Evolutionary conservation across 805 yeast species (phyloP), one percentile per base, ranked within the genome.

Genomic region (Cyberlindnera saturnus): DNA sequence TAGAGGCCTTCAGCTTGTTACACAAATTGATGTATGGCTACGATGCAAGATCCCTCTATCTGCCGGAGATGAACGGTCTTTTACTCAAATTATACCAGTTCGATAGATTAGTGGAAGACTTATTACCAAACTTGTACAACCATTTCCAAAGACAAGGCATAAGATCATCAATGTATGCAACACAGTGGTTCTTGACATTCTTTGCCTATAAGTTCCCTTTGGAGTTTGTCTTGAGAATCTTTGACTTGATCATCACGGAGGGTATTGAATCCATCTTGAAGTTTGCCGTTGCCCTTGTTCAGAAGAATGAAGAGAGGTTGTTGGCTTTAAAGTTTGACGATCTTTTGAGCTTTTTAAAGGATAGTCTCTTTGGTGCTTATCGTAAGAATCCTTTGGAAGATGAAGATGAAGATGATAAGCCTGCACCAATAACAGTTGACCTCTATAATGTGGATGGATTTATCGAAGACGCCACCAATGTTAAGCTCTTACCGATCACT

Each of bases 141-240:
- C 98, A 93, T 67, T 67, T 93, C 52, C 71, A 74, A 23, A 79
- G 89, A 49, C 95, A 91, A 62, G 97, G 97, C 6, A 80, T 93
- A 19, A 76, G 82, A 47, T 85, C 96, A 3, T 83, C 95, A 18
- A 91, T 91, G 98, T 93, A 87, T 69, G 98, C 97, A 0, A 82
- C 96, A 2, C 98, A 93, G 64, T 93, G 99, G 99, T 91, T 93
- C 58, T 72, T 93, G 54, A 93, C 98, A 0, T 74, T 93, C 51
- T 93, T 93, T 65, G 95, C 96, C 6, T 93, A 93, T 69, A 88
- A 88, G 60, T 91, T 93, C 62, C 98, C 99, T 14, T 68, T 90
- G 40, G 86, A 81, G 44, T 82, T 91, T 59, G 97, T 93, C 19
- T 66, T 88, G 50, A 73, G 97, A 48, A 86, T 93, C 34, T 87